Conservation (phyloP, 306 rosid species). For the Rosa rugosa region DNA sequence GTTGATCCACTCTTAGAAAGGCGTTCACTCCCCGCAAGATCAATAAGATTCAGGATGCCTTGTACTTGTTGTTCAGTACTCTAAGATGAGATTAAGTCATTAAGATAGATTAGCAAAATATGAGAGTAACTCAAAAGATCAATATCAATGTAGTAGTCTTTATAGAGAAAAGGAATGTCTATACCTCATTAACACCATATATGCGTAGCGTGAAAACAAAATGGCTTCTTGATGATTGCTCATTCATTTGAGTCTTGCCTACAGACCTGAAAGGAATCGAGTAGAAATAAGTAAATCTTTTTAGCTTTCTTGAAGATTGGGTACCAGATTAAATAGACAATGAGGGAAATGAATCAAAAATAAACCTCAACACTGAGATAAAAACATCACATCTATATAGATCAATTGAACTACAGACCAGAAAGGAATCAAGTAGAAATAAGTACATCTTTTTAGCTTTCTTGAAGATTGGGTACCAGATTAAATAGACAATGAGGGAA, state of each 20-base stretch:
- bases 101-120: conserved; percentile 7
- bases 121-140: background rate
- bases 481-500: background rate
- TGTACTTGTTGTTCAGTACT: conserved; percentile 96
- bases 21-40: conserved; percentile 99
- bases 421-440: conserved; percentile 24
- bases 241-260: conserved; percentile 98
- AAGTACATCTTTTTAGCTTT: background rate
- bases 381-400: background rate
- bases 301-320: background rate
- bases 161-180: background rate
- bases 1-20: conserved; percentile 96
- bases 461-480: background rate
- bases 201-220: conserved; percentile 94
- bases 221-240: conserved; percentile 96
- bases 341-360: background rate
- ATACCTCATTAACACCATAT: conserved; percentile 88
- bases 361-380: background rate
- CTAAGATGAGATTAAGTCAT: conserved; percentile 34
- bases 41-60: conserved; percentile 89
- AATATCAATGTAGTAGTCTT: background rate
- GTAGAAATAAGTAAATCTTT: conserved; percentile 2
- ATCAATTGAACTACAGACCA: conserved; percentile 68
- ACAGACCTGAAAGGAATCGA: conserved; percentile 61
- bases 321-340: background rate